Evolutionary conservation across 225 moss, liverwort and hornwort species (phyloP).

Genomic region (Ulota crispa): DNA sequence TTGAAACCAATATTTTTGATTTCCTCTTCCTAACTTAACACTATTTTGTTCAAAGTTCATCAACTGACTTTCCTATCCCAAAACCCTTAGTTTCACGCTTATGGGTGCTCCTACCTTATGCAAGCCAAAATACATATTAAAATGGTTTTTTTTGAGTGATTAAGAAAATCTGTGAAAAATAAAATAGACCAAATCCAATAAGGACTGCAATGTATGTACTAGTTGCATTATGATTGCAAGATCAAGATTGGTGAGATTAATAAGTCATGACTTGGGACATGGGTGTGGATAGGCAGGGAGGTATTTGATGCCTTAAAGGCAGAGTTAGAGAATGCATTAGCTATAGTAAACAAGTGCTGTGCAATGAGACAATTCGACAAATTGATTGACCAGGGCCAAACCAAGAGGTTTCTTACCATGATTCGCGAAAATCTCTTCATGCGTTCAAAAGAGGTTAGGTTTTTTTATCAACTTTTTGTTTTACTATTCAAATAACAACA

Average conservation of each 20-base stretch:
- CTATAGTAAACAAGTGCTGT: conserved; percentile 61
- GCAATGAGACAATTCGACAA: conserved; percentile 76
- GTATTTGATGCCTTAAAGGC: conserved; percentile 60
- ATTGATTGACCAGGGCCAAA: conserved; percentile 68
- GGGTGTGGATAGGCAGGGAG: conserved; percentile 47
- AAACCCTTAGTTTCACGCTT: too few species aligned
- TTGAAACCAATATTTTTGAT: too few species aligned
- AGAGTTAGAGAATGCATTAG: conserved; percentile 56
- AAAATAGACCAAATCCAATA: neutral
- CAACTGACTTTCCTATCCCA: too few species aligned
- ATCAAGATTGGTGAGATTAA: neutral
- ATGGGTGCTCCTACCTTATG: too few species aligned
- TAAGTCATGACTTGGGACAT: conserved; percentile 5
- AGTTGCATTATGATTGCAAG: neutral
- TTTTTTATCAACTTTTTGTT: neutral
- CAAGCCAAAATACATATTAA: too few species aligned
- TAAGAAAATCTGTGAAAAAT: neutral
- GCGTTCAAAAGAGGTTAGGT: conserved; percentile 37
- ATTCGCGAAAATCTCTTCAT: conserved; percentile 44
- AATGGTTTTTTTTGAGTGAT: too few species aligned
- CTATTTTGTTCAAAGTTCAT: too few species aligned
- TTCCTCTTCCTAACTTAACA: too few species aligned
- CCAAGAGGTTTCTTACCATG: conserved; percentile 41
- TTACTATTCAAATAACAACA: neutral
- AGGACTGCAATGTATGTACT: neutral